A percentile compares a stretch with the other conserved stretches of the same genome.
Evolutionary conservation across 257 asterid genomes (phyloP).

Genomic region (Fraxinus cuspidata): DNA sequence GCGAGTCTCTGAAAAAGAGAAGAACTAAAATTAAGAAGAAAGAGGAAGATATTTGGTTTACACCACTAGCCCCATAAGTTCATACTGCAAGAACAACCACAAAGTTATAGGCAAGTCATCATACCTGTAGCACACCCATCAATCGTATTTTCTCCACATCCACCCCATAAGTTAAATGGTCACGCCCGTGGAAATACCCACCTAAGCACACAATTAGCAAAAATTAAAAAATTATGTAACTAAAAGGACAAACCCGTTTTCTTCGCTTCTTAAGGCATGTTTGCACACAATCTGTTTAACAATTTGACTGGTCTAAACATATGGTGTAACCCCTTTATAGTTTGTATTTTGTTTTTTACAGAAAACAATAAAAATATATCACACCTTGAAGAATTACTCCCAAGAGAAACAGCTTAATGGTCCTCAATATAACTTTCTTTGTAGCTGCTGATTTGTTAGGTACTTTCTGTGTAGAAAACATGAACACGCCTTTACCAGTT

Average conservation of each 20-base stretch:
- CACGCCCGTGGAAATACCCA: slow-evolving; percentile 85
- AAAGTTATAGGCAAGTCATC: slow-evolving; percentile 13
- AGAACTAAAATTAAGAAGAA: neutral
- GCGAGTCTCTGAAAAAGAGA: neutral
- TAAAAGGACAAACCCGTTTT: neutral
- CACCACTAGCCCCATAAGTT: neutral
- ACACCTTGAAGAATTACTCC: slow-evolving; percentile 92
- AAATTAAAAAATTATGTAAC: neutral
- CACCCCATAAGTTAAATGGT: slow-evolving; percentile 72
- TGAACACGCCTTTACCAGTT: slow-evolving; percentile 5
- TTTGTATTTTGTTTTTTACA: neutral
- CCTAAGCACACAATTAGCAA: slow-evolving; percentile 49
- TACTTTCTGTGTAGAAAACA: slow-evolving; percentile 56
- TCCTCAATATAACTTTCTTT: slow-evolving; percentile 65
- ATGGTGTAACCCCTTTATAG: neutral
- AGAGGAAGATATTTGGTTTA: neutral
- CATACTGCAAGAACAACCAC: slow-evolving; percentile 18
- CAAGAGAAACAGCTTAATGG: slow-evolving; percentile 63
- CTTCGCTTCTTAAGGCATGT: neutral
- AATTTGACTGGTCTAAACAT: neutral
- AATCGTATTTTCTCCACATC: slow-evolving; percentile 69
- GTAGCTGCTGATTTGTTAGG: slow-evolving; percentile 62
- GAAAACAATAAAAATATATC: neutral
- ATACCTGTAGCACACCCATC: slow-evolving; percentile 96
- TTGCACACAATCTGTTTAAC: neutral